Base-by-base conservation (phyloP, 805 yeast genomes). In the Zygotorulaspora florentina region DNA sequence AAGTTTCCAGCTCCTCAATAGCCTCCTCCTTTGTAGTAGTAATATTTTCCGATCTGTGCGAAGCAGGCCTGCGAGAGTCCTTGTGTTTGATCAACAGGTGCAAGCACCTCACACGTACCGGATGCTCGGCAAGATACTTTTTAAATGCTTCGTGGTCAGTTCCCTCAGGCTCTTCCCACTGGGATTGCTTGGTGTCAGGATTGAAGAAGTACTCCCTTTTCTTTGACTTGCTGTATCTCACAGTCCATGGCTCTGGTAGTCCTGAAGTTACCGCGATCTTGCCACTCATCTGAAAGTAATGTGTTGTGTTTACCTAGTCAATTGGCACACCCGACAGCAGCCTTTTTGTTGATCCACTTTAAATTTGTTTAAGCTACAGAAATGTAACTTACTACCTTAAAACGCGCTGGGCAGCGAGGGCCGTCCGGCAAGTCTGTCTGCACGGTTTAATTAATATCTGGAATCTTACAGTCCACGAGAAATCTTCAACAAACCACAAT, bases 151-250 rank as follows among this genome's bases (percentile, higher is more conserved):
- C 79, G 12, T 74, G 61, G 55, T 93, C 85, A 1, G 95, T 80
- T 3, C 91, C 96, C 40, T 71, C 77, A 2, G 99, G 99, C 9
- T 95, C 86, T 45, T 83, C 90, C 99, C 99, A 93, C 31, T 81
- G 73, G 0, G 96, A 85, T 61, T 82, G 82, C 38, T 79, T 75
- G 1, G 89, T 80, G 35, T 73, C 72, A 25, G 81, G 78, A 61
- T 90, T 80, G 68, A 76, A 82, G 67, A 73, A 93, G 69, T 93
- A 93, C 48, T 91, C 96, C 56, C 87, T 78, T 58, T 86, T 79
- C 61, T 87, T 88, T 12, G 93, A 83, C 50, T 81, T 79, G 35
- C 96, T 87, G 44, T 80, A 76, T 49, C 81, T 76, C 38, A 93
- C 77, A 33, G 83, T 79, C 98, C 99, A 93, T 39, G 85, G 81